Evolutionary conservation across 768 basidiomycete species (phyloP).

Genomic region (Leucocoprinus sp.): DNA sequence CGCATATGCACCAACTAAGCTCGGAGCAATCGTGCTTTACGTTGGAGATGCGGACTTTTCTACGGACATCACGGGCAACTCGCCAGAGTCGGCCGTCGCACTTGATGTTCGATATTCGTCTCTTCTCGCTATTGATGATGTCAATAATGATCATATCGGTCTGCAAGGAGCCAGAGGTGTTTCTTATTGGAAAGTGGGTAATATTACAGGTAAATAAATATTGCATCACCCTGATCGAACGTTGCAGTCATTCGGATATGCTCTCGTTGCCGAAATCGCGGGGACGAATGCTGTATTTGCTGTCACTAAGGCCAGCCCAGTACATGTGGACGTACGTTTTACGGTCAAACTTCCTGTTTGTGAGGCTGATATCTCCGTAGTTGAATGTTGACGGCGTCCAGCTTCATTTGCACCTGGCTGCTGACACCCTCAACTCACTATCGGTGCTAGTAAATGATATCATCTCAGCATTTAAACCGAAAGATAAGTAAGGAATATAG

Average conservation of each 20-base stretch:
- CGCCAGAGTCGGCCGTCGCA: slow-evolving; percentile 44
- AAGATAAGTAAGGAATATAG: slow-evolving; percentile 20
- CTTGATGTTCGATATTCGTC: slow-evolving; percentile 41
- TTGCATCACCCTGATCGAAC: background rate
- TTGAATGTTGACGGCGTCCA: slow-evolving; percentile 43
- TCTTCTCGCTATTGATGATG: slow-evolving; percentile 35
- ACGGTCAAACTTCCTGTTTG: background rate
- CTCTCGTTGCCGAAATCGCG: slow-evolving; percentile 51
- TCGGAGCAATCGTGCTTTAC: slow-evolving; percentile 61
- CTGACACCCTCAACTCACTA: slow-evolving; percentile 63
- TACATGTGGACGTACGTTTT: slow-evolving; percentile 15
- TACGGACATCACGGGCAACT: slow-evolving; percentile 67
- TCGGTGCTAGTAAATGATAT: slow-evolving; percentile 48
- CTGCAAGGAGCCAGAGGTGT: slow-evolving; percentile 23
- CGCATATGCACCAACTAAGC: slow-evolving; percentile 44
- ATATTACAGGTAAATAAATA: background rate
- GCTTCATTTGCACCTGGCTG: slow-evolving; percentile 63
- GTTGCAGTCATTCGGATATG: slow-evolving; percentile 58
- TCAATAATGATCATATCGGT: slow-evolving; percentile 15
- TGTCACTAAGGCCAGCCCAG: slow-evolving; percentile 20
- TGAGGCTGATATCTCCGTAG: slow-evolving; percentile 24
- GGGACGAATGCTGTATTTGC: slow-evolving; percentile 38
- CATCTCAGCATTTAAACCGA: slow-evolving; percentile 30
- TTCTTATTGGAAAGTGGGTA: slow-evolving; percentile 60
- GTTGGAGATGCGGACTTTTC: slow-evolving; percentile 59